Evolutionary conservation across 352 stramenopile species (phyloP), one percentile per base, ranked within the genome.

Genomic region (Globisporangium splendens): DNA sequence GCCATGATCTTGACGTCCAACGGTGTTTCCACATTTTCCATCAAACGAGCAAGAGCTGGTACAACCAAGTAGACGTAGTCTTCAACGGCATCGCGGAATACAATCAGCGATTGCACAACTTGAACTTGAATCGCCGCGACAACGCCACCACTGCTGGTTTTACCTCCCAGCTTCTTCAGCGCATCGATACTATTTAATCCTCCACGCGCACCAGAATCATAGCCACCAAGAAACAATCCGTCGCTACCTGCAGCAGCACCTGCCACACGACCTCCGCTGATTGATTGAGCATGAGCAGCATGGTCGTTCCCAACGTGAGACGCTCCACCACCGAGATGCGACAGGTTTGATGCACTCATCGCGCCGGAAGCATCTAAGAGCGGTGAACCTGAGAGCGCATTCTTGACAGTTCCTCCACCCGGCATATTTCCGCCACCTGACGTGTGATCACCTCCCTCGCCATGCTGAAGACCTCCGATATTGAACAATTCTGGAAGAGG

Each of bases 31-130:
- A 97, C 62, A 54, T 83, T 91, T 61, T 98, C 95, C 61, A 94
- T 87, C 10, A 99, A 71, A 38, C 96, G 94, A 43, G 98, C 75
- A 8, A 99, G 72, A 4, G 91, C 89, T 43, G 96, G 95, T 5
- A 99, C 70, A 13, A 99, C 57, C 59, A 99, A 67, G 68, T 98
- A 97, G 12, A 98, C 81, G 66, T 98, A 97, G 48, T 98, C 93
- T 15, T 93, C 83, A 5, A 99, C 84, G 0, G 96, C 88, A 49
- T 93, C 79, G 6, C 91, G 84, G 33, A 98, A 96, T 38, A 97
- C 87, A 56, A 96, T 86, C 42, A 98, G 70, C 31, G 88, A 90
- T 46, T 95, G 83, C 14, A 95, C 86, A 44, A 95, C 80, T 63
- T 93, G 83, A 8, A 88, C 80, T 60, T 95, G 86, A 15, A 93